Evolutionary conservation across 345 rosid genomes (phyloP), one percentile per base, ranked within the genome.

Genomic region (Ailanthus altissimus): DNA sequence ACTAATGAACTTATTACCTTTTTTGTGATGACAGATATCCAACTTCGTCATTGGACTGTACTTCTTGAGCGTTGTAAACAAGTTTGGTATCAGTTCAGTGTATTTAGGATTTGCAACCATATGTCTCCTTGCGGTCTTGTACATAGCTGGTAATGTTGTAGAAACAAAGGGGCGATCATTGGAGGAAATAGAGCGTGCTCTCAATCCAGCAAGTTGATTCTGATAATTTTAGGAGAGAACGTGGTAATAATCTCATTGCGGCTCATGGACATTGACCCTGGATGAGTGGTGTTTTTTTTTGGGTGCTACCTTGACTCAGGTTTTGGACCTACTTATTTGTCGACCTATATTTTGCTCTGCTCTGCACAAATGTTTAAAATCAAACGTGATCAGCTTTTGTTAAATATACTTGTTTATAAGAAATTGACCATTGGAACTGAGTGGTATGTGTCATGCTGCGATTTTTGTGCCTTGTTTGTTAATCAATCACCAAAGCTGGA

Each of bases 91-190:
- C 89, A 92, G 97, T 90, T 77, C 88, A n/a, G 95, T 91, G 12
- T 94, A 94, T 85, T 72, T 94, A 82, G 98, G 98, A 79, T 94
- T 94, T 28, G 84, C 99, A 0, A 85, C 81, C 16, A 73, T 97
- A 74, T 94, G 99, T 69, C 75, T 97, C 65, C 94, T 94, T 64
- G 98, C 97, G 0, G 94, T 92, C 62, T 56, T 92, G 78, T 94
- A 93, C 91, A 86, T 96, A 84, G 85, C 89, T 12, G 85, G 88
- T 60, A 91, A 92, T 45, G 93, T 96, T 0, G 95, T 96, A 8
- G 99, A 96, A 81, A 96, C 99, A 1, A 96, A 96, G 88, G 99
- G 99, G 57, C 83, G 97, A 25, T 96, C 99, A 23, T 82, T 96
- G 76, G 99, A 93, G 84, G 97, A 96, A 79, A 94, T 96, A 65